Evolutionary conservation across 371 early-diverging fungal genomes (phyloP).

Genomic region (Rhizomucor pusillus): DNA sequence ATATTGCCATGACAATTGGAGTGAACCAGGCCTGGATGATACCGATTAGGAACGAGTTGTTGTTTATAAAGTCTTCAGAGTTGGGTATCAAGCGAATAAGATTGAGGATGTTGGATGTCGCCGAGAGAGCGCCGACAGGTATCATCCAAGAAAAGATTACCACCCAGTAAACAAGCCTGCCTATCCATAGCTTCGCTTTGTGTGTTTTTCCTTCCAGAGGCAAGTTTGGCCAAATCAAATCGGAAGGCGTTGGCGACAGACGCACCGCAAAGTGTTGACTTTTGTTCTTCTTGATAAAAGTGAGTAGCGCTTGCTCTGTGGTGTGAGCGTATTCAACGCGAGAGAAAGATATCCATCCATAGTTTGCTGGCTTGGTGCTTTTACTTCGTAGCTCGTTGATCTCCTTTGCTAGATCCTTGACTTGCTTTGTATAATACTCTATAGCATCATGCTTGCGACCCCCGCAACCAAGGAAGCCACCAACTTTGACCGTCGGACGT

Average conservation of each 20-base stretch:
- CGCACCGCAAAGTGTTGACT: slow-evolving; percentile 27
- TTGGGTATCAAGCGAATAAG: slow-evolving; percentile 54
- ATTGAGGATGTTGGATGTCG: slow-evolving; percentile 61
- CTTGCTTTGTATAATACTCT: slow-evolving; percentile 60
- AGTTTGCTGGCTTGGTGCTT: slow-evolving; percentile 49
- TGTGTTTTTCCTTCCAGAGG: slow-evolving; percentile 56
- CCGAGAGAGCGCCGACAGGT: slow-evolving; percentile 63
- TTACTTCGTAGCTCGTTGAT: slow-evolving; percentile 55
- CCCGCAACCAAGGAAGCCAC: slow-evolving; percentile 37
- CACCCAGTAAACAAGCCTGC: slow-evolving; percentile 53
- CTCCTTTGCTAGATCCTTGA: slow-evolving; percentile 61
- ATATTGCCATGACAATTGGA: slow-evolving; percentile 67
- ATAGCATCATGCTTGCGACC: slow-evolving; percentile 75
- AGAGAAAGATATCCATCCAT: slow-evolving; percentile 78
- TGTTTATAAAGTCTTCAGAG: slow-evolving; percentile 49
- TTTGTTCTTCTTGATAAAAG: slow-evolving; percentile 7
- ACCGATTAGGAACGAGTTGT: slow-evolving; percentile 50
- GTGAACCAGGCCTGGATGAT: slow-evolving; percentile 70
- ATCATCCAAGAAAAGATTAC: slow-evolving; percentile 71
- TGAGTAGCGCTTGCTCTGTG: slow-evolving; percentile 17
- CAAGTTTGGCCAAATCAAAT: slow-evolving; percentile 83
- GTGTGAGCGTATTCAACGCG: slow-evolving; percentile 64
- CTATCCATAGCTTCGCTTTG: slow-evolving; percentile 53
- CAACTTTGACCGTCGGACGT: slow-evolving; percentile 53
- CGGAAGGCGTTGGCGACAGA: slow-evolving; percentile 71